These are phyloP conservation scores for Tolypocladium sp. DNA, from an alignment of 2,329 filamentous ascomycete genomes.

Conservation along the genomic window DNA sequence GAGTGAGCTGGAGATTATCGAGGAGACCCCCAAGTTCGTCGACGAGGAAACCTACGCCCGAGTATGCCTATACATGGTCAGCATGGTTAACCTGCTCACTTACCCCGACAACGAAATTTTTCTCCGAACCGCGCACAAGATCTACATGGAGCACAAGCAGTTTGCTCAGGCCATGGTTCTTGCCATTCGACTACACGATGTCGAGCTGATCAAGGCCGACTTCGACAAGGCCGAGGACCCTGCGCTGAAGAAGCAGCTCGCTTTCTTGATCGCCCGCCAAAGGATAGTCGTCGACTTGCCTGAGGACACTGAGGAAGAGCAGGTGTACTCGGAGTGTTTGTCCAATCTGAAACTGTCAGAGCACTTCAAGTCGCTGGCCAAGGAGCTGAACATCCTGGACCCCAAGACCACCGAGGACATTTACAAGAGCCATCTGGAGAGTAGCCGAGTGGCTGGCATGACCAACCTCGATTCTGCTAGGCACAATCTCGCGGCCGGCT, in stretches of 20 bases:
- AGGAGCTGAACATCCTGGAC: slow-evolving; percentile 93
- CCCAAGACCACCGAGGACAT: slow-evolving; percentile 97
- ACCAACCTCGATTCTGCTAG: slow-evolving; percentile 92
- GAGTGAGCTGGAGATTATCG: slow-evolving; percentile 96
- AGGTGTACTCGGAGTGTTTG: slow-evolving; percentile 71
- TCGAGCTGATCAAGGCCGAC: slow-evolving; percentile 70
- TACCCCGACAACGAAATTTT: slow-evolving; percentile 97
- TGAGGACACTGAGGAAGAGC: slow-evolving; percentile 58
- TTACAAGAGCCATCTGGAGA: slow-evolving; percentile 98
- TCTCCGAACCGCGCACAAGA: slow-evolving; percentile 82
- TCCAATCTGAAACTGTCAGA: slow-evolving; percentile 83
- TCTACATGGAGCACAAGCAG: slow-evolving; percentile 90
- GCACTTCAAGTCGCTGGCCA: slow-evolving; percentile 87
- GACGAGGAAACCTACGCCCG: slow-evolving; percentile 90
- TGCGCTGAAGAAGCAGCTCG: slow-evolving; percentile 83
- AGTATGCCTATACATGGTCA: slow-evolving; percentile 96
- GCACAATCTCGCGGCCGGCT: slow-evolving; percentile 90
- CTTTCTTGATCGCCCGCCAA: slow-evolving; percentile 85
- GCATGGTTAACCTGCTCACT: slow-evolving; percentile 95
- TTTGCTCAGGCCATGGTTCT: slow-evolving; percentile 88
- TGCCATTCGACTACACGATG: slow-evolving; percentile 86
- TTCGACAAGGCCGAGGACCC: slow-evolving; percentile 74
- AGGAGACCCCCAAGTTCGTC: slow-evolving; percentile 77
- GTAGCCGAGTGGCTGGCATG: slow-evolving; percentile 81
- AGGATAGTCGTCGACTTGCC: slow-evolving; percentile 71